These are phyloP conservation scores for Desmodesmus armatus DNA, from an alignment of 139 green algal species.

Conservation along the genomic window DNA sequence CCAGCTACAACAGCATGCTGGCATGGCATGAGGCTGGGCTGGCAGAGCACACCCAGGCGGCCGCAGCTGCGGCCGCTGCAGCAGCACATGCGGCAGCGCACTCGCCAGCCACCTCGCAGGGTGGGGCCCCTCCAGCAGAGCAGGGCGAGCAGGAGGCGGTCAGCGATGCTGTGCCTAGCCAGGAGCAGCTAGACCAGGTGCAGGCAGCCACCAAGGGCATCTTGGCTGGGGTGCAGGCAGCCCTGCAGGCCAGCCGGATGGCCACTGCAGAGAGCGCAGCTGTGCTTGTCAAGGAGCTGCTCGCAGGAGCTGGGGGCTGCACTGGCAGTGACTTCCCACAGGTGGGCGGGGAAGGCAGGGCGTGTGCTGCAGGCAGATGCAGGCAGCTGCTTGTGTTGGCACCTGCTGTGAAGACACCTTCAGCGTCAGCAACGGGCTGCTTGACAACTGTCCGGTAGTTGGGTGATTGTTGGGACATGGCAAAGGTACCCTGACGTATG, in stretches of 20 bases:
- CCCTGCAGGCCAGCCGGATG: constrained; percentile 23
- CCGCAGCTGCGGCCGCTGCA: constrained; percentile 35
- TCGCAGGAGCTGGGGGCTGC: constrained; percentile 50
- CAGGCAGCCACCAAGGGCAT: constrained; percentile 25
- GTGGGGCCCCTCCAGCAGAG: neutral
- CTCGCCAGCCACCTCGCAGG: neutral
- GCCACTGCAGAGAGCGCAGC: constrained; percentile 53
- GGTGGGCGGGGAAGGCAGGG: constrained; percentile 17
- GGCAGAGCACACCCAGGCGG: constrained; percentile 5
- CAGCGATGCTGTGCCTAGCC: constrained; percentile 5
- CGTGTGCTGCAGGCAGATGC: neutral
- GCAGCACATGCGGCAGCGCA: constrained; percentile 9
- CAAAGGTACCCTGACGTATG: too few relatives aligned
- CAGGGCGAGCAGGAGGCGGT: neutral
- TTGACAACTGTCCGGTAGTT: neutral
- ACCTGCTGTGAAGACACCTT: too few relatives aligned
- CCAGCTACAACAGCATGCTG: constrained; percentile 63
- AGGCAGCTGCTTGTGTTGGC: neutral
- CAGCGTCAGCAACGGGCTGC: too few relatives aligned
- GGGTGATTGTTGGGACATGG: neutral
- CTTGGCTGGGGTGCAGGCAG: constrained; percentile 24
- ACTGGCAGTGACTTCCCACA: constrained; percentile 64
- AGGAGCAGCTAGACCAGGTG: constrained; percentile 32
- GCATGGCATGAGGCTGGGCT: constrained; percentile 46
- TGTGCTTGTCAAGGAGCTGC: constrained; percentile 53